These are phyloP conservation scores for Podospora fimiseda DNA, from an alignment of 495 filamentous ascomycete genomes.

Conservation along the genomic window DNA sequence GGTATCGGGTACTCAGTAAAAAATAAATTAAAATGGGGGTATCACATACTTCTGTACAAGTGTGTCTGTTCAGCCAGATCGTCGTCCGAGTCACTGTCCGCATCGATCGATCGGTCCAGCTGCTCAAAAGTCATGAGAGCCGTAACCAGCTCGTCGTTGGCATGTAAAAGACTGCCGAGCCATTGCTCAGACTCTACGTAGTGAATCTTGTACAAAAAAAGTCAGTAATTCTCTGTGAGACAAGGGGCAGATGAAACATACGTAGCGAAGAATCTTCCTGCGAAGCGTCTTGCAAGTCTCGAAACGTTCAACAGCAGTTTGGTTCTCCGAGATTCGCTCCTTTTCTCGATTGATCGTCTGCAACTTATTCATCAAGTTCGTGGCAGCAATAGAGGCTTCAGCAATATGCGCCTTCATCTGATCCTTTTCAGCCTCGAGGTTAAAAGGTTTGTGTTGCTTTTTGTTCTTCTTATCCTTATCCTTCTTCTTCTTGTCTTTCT, in stretches of 20 bases:
- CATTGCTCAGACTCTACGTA: constrained; percentile 76
- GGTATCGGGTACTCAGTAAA: neutral
- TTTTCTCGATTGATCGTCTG: constrained; percentile 87
- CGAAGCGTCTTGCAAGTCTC: constrained; percentile 80
- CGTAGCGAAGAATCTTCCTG: constrained; percentile 78
- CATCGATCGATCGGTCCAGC: constrained; percentile 89
- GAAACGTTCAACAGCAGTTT: constrained; percentile 66
- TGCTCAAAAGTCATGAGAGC: constrained; percentile 93
- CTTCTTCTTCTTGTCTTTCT: constrained; percentile 44
- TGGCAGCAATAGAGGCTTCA: constrained; percentile 78
- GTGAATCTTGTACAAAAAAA: constrained; percentile 61
- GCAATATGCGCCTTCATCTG: constrained; percentile 77
- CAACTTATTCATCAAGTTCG: constrained; percentile 82
- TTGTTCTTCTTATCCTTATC: constrained; percentile 45
- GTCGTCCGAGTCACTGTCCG: constrained; percentile 90
- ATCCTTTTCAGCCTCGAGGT: constrained; percentile 80
- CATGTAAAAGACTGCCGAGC: constrained; percentile 71
- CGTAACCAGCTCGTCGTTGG: constrained; percentile 81
- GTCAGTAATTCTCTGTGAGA: no score
- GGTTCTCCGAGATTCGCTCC: constrained; percentile 80
- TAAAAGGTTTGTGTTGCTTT: constrained; percentile 60
- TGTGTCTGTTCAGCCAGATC: constrained; percentile 52
- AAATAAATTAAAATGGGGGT: neutral
- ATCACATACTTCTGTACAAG: constrained; percentile 42
- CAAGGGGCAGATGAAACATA: constrained; percentile 27